Evolutionary conservation across 2,329 filamentous ascomycete genomes (phyloP).

Genomic region (Emmonsiellopsis sp.): DNA sequence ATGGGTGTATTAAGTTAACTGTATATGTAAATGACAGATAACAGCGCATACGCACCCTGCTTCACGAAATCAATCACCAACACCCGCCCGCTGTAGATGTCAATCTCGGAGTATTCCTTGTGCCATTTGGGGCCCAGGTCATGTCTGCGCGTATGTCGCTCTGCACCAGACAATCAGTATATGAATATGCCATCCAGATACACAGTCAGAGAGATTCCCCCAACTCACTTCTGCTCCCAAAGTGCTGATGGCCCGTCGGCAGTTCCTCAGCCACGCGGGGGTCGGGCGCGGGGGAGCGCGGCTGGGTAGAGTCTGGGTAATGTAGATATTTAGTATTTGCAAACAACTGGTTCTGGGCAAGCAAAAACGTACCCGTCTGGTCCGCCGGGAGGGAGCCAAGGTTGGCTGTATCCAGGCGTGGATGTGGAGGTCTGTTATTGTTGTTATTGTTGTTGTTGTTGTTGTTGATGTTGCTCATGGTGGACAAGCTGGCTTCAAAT

Average conservation of each 20-base stretch:
- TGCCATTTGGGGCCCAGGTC: conserved; percentile 26
- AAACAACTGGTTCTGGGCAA: neutral
- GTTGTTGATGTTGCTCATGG: neutral
- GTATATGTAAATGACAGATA: no score
- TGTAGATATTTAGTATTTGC: no score
- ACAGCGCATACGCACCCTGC: conserved; percentile 14
- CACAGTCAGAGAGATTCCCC: neutral
- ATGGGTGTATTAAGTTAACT: conserved; percentile 3
- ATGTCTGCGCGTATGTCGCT: conserved; percentile 5
- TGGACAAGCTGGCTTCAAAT: neutral
- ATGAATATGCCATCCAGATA: neutral
- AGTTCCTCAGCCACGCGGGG: conserved; percentile 9
- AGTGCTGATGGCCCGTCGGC: neutral
- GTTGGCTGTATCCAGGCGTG: conserved; percentile 6
- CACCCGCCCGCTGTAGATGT: conserved; percentile 31
- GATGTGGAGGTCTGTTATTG: neutral
- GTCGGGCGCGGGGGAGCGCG: conserved; percentile 2
- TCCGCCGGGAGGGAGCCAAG: conserved; percentile 4
- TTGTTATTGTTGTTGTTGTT: neutral
- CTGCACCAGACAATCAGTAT: neutral
- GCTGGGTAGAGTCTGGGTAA: neutral
- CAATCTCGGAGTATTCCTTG: conserved; percentile 21
- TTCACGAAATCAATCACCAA: conserved; percentile 43
- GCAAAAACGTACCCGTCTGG: conserved; percentile 1
- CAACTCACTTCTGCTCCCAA: neutral